Base-by-base conservation (phyloP, 139 green algal species). In the Nannochloris sp. region DNA sequence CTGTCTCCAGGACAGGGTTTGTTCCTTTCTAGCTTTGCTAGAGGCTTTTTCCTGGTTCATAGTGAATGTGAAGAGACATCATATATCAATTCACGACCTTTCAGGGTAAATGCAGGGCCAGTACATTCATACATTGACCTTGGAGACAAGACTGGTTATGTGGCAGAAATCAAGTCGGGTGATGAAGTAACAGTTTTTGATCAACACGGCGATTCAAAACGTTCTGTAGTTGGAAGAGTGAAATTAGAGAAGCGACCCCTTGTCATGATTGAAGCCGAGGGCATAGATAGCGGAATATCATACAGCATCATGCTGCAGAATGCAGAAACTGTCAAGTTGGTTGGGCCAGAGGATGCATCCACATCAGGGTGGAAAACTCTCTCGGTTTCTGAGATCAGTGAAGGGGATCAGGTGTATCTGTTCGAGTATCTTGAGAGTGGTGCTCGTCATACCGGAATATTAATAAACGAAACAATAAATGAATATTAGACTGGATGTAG, bases 101-200 rank as follows among this genome's bases (percentile, higher is more conserved):
- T 97, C 71, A 67, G 90, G 4, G 85, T 97, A n/a, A 97, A 97
- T 63, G 90, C 90, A 0, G 91, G 89, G 15, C 75, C 85, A 54
- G 79, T 96, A 61, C 85, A 95, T 62, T 68, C 85, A 0, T 97
- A 97, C 59, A 60, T 84, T 16, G 60, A 67, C 12, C 73, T 58
- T 9, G 72, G 78, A 2, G 78, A 60, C 1, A 49, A 16, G 7
- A 79, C 75, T 27, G 82, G 78, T 0, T 97, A 97, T 76, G 69
- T 97, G 24, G 74, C 74, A 15, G 90, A 96, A 74, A 78, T 95
- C 61, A 25, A 19, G 16, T 75, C 58, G 9, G 86, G 86, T 1
- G 21, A 16, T 0, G 64, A 86, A 46, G 85, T 92, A 27, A 9
- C 85, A 53, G 81, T 96, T 37, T 85, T 73, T 0, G 79, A 90